Evolutionary conservation across 1,284 basidiomycete species (phyloP), one percentile per base, ranked within the genome.

Genomic region (Moesziomyces sp.): DNA sequence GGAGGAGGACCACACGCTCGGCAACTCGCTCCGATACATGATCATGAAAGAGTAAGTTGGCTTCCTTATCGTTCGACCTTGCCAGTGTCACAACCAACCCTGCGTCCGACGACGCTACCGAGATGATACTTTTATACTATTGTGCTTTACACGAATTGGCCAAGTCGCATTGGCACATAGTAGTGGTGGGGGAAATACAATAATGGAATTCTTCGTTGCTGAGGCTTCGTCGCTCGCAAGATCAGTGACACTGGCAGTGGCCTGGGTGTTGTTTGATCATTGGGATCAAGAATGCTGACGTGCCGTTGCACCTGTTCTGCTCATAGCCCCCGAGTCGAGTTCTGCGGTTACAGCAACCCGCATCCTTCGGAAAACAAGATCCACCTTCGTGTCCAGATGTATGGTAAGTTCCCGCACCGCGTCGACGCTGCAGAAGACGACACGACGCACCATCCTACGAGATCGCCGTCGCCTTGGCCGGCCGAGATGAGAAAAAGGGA

Each of bases 301-400:
- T 19, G 14, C 18, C 30, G 1, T 26, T 21, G 6, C 26, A 52
- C 40, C 30, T 45, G 48, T 24, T 13, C 33, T 14, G 9, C 33
- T 19, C 35, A 74, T 57, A 98, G 96, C 83, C 93, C 96, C n/a
- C 93, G 94, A 78, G 96, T 98, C 60, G 94, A 97, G 86, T 98
- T 98, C 85, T 99, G 96, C 84, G 96, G 96, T 33, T 99, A 99
- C 76, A 94, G 93, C 79, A 92, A 90, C 40, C 96, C 96, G 1
- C 95, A 98, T 86, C 95, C 96, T 6, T 97, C 94, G 21, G 96
- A 99, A 86, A 92, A 93, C 79, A 91, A 93, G 83, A 97, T 98
- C 78, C 93, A 98, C 82, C 87, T 98, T 46, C 91, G 97, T 19
- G 92, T 99, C 69, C 96, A 98, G 88, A 99, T 98, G 95, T 96